Percentiles rank a stretch among this genome's conserved stretches.
Conservation (phyloP, 768 basidiomycete genomes). For the Cystobasidium ongulense region DNA sequence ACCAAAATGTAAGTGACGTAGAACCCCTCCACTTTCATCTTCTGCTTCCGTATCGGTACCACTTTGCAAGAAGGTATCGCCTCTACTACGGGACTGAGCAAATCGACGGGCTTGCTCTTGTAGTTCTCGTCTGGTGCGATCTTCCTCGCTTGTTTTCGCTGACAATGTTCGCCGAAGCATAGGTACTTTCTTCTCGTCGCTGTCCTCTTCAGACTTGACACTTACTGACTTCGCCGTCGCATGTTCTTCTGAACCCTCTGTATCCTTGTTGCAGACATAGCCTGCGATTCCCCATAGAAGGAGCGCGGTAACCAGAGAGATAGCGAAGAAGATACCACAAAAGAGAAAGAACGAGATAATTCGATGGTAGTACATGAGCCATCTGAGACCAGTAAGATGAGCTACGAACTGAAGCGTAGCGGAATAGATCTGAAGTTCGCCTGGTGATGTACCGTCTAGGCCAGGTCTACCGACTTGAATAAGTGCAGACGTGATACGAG, state of each 20-base stretch:
- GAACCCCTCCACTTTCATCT: neutral
- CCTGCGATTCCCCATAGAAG: constrained; percentile 5
- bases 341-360: constrained; percentile 30
- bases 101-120: neutral
- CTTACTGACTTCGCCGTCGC: neutral
- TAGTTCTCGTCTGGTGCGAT: neutral
- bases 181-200: neutral
- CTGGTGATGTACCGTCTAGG: neutral
- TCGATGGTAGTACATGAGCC: constrained; percentile 28
- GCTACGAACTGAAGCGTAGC: constrained; percentile 19
- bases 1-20: neutral
- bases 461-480: constrained; percentile 14
- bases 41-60: neutral
- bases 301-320: neutral
- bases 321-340: constrained; percentile 26
- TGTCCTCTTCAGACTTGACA: neutral
- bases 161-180: neutral
- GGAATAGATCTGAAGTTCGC: constrained; percentile 27
- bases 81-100: neutral
- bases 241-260: neutral
- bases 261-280: neutral
- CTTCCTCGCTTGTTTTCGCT: neutral
- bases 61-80: neutral
- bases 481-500: neutral
- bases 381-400: constrained; percentile 29